phyloP scores from a whole-genome alignment of 1,139 yeast species.

The Hanseniaspora gamundiae region DNA sequence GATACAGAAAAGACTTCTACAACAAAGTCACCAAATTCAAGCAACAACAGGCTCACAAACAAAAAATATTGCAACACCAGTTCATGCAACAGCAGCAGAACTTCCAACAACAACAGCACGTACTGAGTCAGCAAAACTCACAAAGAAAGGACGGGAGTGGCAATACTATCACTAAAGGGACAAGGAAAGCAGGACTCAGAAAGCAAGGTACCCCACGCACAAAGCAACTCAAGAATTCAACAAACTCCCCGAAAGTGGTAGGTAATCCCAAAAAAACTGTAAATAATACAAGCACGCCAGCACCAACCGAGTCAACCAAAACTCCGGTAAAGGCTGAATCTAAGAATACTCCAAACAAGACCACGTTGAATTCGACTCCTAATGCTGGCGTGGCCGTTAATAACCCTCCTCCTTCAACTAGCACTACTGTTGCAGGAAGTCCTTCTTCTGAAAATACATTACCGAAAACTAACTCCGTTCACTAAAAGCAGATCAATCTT shows the following conservation, averaged over 20 bases:
- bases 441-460: background rate
- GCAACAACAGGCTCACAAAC: constrained; percentile 17
- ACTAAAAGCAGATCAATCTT: background rate
- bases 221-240: background rate
- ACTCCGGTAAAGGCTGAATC: background rate
- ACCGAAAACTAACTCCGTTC: background rate
- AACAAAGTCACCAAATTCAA: constrained; percentile 25
- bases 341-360: background rate
- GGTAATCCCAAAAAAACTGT: background rate
- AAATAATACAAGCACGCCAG: background rate
- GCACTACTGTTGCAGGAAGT: background rate
- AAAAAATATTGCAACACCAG: constrained; percentile 19
- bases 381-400: background rate
- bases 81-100: constrained; percentile 1
- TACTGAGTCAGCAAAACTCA: constrained; percentile 7
- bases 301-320: too few relatives aligned
- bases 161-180: background rate
- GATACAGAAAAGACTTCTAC: constrained; percentile 41
- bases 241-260: background rate
- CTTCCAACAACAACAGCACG: constrained; percentile 9
- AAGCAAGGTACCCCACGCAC: constrained; percentile 3
- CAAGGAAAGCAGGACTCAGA: constrained; percentile 5
- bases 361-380: background rate
- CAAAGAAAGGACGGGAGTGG: constrained; percentile 1
- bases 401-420: background rate